Base-by-base conservation (phyloP, 306 rosid species). In the Ormosia emarginata region DNA sequence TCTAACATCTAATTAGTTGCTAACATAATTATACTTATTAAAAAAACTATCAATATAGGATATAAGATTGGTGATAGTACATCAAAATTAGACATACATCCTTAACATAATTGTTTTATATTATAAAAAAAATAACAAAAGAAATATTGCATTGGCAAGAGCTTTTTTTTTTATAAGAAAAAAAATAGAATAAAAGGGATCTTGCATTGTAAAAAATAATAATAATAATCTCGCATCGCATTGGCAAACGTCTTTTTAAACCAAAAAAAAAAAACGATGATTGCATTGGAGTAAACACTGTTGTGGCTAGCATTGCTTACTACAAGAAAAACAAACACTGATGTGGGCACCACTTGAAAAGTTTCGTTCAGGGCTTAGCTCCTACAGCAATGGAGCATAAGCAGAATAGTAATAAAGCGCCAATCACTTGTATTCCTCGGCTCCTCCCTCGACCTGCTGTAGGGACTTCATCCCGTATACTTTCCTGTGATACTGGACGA, bases 391-490 rank as follows among this genome's bases (percentile, higher is more conserved):
- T 71, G 84, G 72, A 46, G 78, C 63, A 70, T 40, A 39, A 71
- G 33, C 30, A 8, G 44, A 50, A 65, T 33, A 66, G 55, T 46
- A 46, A 58, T 24, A 39, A 62, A 64, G 68, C 62, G 63, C 70
- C 68, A 65, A 74, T 30, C 7, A 43, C 43, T 10, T 15, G 67
- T 40, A 49, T 30, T 73, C 6, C 63, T 81, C 68, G 74, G 79
- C 78, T 79, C 17, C 74, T 52, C 29, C 55, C 15, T 41, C 69
- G 11, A 43, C 59, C 71, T 46, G 29, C 14, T 67, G 56, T 56
- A 55, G 56, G 66, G 82, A 66, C 74, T 49, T 50, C 40, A 17
- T 77, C 82, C 74, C 57, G n/a, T n/a, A 78, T 30, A 41, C 81
- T 61, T 77, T 34, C 8, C 40, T 33, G n/a, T 17, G 18, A 62